These are phyloP conservation scores for Fusarium sp. DNA, from an alignment of 2,329 filamentous ascomycete genomes.

Conservation along the genomic window DNA sequence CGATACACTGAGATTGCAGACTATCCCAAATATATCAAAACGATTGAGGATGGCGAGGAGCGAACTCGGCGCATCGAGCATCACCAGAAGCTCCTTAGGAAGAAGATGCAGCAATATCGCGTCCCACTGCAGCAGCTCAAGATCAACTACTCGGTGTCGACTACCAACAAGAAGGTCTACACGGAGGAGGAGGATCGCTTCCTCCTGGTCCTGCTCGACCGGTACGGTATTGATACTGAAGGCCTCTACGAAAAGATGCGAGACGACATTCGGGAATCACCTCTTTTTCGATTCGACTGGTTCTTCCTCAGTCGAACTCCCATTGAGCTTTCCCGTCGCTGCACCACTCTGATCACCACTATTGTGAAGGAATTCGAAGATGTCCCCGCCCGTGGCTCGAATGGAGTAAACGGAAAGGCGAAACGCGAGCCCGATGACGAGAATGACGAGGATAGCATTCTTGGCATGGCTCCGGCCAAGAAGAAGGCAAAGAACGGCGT, in stretches of 20 bases:
- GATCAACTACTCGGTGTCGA: constrained; percentile 98
- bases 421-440: constrained; percentile 87
- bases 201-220: constrained; percentile 92
- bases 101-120: constrained; percentile 97
- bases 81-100: constrained; percentile 91
- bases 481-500: constrained; percentile 94
- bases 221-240: constrained; percentile 92
- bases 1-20: constrained; percentile 92
- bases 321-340: constrained; percentile 91
- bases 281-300: constrained; percentile 98
- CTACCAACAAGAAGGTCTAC: constrained; percentile 99
- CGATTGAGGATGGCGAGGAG: constrained; percentile 94
- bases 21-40: constrained; percentile 88
- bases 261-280: constrained; percentile 96
- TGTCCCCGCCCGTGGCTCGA: constrained; percentile 66
- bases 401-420: constrained; percentile 76
- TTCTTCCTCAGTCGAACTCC: constrained; percentile 97
- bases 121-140: constrained; percentile 97
- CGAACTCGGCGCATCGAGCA: constrained; percentile 90
- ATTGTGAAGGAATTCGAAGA: constrained; percentile 96
- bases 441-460: constrained; percentile 85
- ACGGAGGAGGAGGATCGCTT: constrained; percentile 99
- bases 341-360: constrained; percentile 93
- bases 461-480: constrained; percentile 88
- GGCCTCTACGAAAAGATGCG: constrained; percentile 93